Conservation (phyloP, 2,329 filamentous ascomycete species). For the Arthrobotrys sinensis region DNA sequence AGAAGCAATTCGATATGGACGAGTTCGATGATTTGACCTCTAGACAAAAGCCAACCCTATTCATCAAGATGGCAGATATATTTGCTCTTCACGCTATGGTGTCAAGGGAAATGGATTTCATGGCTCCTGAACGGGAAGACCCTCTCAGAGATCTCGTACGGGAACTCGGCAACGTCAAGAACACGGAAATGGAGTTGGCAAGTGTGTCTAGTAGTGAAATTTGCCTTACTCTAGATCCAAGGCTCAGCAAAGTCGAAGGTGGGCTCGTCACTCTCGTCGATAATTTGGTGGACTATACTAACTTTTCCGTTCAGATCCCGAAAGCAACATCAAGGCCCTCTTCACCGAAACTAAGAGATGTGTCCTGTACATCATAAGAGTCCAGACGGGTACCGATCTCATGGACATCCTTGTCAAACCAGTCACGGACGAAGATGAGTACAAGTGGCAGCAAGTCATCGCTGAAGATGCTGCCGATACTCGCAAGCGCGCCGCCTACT, state of each 20-base stretch:
- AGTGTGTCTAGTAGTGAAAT: constrained; percentile 90
- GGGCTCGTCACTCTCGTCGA: constrained; percentile 62
- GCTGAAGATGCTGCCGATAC: constrained; percentile 81
- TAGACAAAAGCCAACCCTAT: constrained; percentile 96
- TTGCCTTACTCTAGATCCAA: constrained; percentile 89
- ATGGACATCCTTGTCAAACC: constrained; percentile 95
- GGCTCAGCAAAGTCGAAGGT: constrained; percentile 86
- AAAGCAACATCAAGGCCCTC: constrained; percentile 89
- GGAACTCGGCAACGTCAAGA: constrained; percentile 95
- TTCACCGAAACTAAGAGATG: constrained; percentile 99
- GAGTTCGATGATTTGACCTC: constrained; percentile 98
- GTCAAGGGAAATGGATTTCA: constrained; percentile 80
- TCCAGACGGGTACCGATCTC: constrained; percentile 92
- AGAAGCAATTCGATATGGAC: constrained; percentile 96
- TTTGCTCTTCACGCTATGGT: constrained; percentile 95
- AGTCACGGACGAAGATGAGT: constrained; percentile 87
- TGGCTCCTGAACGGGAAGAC: constrained; percentile 87
- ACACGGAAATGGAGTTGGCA: constrained; percentile 92
- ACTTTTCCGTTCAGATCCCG: constrained; percentile 76
- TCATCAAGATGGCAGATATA: constrained; percentile 98
- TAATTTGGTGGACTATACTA: constrained; percentile 60
- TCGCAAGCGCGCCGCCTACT: constrained; percentile 85
- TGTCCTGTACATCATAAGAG: constrained; percentile 95
- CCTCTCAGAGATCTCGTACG: constrained; percentile 90
- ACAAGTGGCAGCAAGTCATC: constrained; percentile 86